phyloP scores from a whole-genome alignment of 805 yeast species.

The Candida nanaspora region DNA sequence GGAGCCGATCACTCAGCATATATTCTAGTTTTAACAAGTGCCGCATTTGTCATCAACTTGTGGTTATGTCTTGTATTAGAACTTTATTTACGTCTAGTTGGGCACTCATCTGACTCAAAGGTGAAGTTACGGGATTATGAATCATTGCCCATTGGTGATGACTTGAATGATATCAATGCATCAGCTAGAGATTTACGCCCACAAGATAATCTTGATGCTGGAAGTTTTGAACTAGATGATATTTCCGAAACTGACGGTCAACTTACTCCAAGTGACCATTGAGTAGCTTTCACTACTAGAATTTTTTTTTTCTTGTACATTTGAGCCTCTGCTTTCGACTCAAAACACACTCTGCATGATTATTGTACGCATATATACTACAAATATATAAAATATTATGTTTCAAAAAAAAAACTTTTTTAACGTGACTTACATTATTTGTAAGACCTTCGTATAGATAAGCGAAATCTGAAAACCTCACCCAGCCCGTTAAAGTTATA shows the following conservation, averaged over 20 bases:
- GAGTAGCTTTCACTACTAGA: background rate
- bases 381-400: too few relatives aligned
- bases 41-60: constrained; percentile 64
- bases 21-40: constrained; percentile 60
- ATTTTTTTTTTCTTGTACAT: background rate
- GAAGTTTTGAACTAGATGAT: constrained; percentile 21
- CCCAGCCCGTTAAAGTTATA: too few relatives aligned
- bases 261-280: constrained; percentile 1
- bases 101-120: constrained; percentile 10
- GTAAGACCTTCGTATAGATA: too few relatives aligned
- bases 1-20: constrained; percentile 86
- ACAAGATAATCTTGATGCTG: constrained; percentile 7
- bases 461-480: too few relatives aligned
- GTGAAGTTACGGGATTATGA: background rate
- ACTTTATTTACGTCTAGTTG: constrained; percentile 44
- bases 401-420: too few relatives aligned
- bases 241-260: constrained; percentile 12
- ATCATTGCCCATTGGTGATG: background rate
- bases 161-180: background rate
- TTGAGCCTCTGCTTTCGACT: too few relatives aligned
- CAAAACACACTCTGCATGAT: too few relatives aligned
- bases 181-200: constrained; percentile 4
- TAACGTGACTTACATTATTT: too few relatives aligned
- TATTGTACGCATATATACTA: too few relatives aligned
- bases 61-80: constrained; percentile 58